Evolutionary conservation across 352 stramenopile species (phyloP), one percentile per base, ranked within the genome.

Genomic region (Globisporangium paroecandrum): DNA sequence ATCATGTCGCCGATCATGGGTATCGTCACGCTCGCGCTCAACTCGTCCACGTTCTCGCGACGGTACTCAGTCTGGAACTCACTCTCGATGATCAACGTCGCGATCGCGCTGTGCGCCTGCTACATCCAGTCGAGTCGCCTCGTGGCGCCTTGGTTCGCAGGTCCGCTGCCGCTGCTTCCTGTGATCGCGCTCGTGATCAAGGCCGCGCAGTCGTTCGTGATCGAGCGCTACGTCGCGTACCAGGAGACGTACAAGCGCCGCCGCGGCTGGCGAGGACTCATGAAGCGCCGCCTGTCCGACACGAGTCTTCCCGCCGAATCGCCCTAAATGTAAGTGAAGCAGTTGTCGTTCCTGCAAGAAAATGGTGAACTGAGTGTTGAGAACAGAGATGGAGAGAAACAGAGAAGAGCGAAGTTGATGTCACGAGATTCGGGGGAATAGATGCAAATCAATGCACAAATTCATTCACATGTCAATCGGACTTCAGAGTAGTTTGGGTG

Each of bases 211-310:
- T 83, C 81, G 6, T 89, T 82, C 32, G 62, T 92, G 8, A 75
- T 94, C 3, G 83, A 94, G 60, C 79, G 82, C 29, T 90, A 91
- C 66, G 90, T 94, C 53, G 86, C 86, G 18, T 89, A 88, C 68
- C 82, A 91, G 72, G 86, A 94, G 71, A 90, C 86, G 10, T 78
- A 88, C 55, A 82, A 85, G 29, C 81, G 82, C 9, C 81, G 86
- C 38, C 83, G 86, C 27, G 86, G 86, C 55, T 94, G 86, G 86
- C 79, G 86, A 46, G 86, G 86, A 49, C 82, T 94, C 53, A 91
- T 91, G 86, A 94, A 94, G 71, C 86, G 86, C 25, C 79, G 86
- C 27, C 69, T 91, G 9, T 94, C 86, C 60, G 86, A 94, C 64
- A 81, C 84, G 51, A 92, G 83, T 59, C 83, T 91, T 59, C 81